Base-by-base conservation (phyloP, 345 rosid genomes). In the Noccaea caerulescens region DNA sequence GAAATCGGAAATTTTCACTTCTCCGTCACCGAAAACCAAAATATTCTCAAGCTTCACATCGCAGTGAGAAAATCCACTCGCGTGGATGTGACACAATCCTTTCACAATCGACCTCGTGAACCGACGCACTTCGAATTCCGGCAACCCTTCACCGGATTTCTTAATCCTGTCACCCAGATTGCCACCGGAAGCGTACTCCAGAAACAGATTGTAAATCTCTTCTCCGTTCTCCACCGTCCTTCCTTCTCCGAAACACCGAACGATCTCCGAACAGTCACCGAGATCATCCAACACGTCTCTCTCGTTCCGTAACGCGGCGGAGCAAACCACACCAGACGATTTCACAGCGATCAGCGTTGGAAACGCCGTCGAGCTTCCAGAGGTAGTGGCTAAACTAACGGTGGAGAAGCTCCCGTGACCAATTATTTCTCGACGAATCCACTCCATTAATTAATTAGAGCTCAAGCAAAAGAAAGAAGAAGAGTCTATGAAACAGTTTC, bases 181-280 rank as follows among this genome's bases (percentile, higher is more conserved):
- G 1, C 98, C 96, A 14, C 83, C 81, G 4, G 82, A 67, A 10
- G 96, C 96, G 51, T 86, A 86, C 80, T 92, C 98, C 1, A 92
- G 66, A 16, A 92, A 60, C 34, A 92, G 18, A 71, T 92, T 88
- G 37, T 84, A 87, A 4, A 78, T 47, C 66, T 67, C 84, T 47
- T 77, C 80, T 0, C 91, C 83, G 18, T 78, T 75, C 68, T 80
- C 84, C 52, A 75, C n/a, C 4, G 80, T 84, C 10, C 6, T 66
- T 12, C 46, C 81, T 12, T 75, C 80, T 0, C 98, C 98, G n/a
- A 75, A 82, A 76, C 88, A 92, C 5, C 70, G 32, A 6, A 89
- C 77, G 16, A 92, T 80, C 50, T 82, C 78, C 0, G 81, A 82
- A 54, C 85, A 86, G 2, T 36, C 27, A 0, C 85, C 85, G 63